Evolutionary conservation across 106 monocot genomes (phyloP), one percentile per base, ranked within the genome.

Genomic region (Dendrobium officinale): DNA sequence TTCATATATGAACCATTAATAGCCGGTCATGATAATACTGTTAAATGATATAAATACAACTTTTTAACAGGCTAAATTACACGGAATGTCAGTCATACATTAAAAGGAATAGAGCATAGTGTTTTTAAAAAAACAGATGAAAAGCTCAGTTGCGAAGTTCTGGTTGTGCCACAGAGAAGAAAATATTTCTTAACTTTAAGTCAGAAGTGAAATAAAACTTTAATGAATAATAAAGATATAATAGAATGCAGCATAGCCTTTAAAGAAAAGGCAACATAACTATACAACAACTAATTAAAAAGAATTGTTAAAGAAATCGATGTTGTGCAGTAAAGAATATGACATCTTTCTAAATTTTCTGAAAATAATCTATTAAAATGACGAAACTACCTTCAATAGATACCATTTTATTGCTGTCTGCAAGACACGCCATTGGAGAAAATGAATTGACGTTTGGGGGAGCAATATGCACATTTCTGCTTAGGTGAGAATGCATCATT

Each of bases 381-480:
- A 9, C 43, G 4, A 74, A 43, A 9, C 74, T 42, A 74, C 74
- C 74, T 74, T 74, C 74, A 44, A 18, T 16, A 42, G 74, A 43
- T 44, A 4, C 20, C 19, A n/a, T 74, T 42, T 74, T 44, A 20
- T 74, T 74, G 74, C 16, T 20, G 7, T 4, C 20, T 74, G 43
- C 43, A 22, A 19, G 74, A 74, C 8, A 43, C 74, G 20, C 44
- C 74, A 44, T 74, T 42, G 74, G 43, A 74, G 74, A 43, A n/a
- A 42, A 74, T 42, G 43, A 44, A 2, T 1, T 74, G 43, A 7
- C 20, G 43, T 42, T 44, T 4, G 74, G 43, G n/a, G 41, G 43
- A 74, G 44, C 43, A 18, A 74, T 74, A 74, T 74, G 4, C 19
- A 74, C 43, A 44, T 74, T 74, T 74, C 74, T 74, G 74, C 43